phyloP scores from a whole-genome alignment of 2,329 filamentous ascomycete species.

The Coniochaeta sp. region DNA sequence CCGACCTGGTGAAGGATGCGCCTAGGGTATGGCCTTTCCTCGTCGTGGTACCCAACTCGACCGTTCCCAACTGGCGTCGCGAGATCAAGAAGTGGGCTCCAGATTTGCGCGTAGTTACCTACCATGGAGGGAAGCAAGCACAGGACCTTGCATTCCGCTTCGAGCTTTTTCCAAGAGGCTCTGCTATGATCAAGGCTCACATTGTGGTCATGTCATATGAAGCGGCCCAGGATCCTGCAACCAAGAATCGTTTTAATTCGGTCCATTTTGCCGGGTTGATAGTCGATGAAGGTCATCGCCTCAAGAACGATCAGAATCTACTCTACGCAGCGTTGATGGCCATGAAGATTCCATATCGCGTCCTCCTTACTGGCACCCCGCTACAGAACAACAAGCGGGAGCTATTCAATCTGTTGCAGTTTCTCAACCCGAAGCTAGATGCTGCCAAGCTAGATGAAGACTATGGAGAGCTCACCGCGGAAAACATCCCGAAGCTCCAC shows the following conservation, averaged over 20 bases:
- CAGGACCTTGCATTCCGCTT: conserved; percentile 72
- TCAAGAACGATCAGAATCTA: conserved; percentile 86
- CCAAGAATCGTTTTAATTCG: conserved; percentile 55
- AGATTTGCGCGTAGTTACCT: conserved; percentile 79
- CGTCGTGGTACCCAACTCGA: conserved; percentile 88
- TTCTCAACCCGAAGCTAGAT: conserved; percentile 66
- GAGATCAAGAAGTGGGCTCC: conserved; percentile 95
- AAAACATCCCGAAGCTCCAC: conserved; percentile 76
- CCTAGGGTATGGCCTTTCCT: conserved; percentile 83
- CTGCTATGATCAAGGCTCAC: conserved; percentile 71
- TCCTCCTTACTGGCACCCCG: conserved; percentile 85
- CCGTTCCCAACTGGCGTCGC: conserved; percentile 93
- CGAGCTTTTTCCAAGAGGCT: conserved; percentile 69
- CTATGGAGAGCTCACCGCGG: conserved; percentile 71
- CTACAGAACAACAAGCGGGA: conserved; percentile 94
- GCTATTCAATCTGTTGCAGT: conserved; percentile 93
- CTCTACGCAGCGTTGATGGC: conserved; percentile 68
- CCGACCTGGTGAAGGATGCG: conserved; percentile 60
- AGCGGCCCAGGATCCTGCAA: conserved; percentile 67
- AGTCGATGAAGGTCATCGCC: conserved; percentile 88
- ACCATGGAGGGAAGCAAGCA: conserved; percentile 70
- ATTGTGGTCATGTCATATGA: conserved; percentile 95
- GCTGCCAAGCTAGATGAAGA: conserved; percentile 67
- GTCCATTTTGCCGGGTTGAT: conserved; percentile 83
- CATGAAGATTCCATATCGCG: conserved; percentile 73